phyloP scores from a whole-genome alignment of 345 rosid species.

The Kernera saxatilis region DNA sequence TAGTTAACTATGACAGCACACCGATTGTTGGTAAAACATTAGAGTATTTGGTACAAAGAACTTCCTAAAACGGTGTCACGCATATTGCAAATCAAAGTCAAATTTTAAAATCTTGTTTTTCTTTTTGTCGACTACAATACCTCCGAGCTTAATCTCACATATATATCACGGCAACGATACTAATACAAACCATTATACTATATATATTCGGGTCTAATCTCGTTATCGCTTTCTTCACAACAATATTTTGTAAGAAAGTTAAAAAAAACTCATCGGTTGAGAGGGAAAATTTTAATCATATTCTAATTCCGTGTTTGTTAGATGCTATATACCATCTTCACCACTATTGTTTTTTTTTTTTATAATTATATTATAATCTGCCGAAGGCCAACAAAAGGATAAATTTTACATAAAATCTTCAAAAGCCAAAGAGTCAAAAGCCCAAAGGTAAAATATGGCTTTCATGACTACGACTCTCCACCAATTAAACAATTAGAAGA shows the following conservation, averaged over 20 bases:
- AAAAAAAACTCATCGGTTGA: background rate
- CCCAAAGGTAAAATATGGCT: slow-evolving; percentile 23
- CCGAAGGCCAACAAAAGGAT: slow-evolving; percentile 3
- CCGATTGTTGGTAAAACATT: background rate
- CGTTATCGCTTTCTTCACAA: background rate
- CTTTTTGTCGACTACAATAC: too few species aligned
- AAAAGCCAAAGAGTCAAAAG: slow-evolving; percentile 25
- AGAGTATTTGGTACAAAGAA: background rate
- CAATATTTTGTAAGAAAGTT: background rate
- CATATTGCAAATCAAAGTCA: background rate
- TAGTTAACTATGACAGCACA: background rate
- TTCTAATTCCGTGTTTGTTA: background rate
- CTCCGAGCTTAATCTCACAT: background rate
- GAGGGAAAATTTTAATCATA: background rate
- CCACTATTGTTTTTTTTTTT: too few species aligned
- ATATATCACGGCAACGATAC: background rate
- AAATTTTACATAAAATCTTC: slow-evolving; percentile 12
- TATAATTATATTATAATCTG: background rate
- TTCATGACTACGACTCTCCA: slow-evolving; percentile 26
- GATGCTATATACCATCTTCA: background rate
- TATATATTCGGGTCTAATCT: background rate
- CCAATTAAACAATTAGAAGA: slow-evolving; percentile 19
- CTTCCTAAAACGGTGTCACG: background rate
- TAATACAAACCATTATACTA: background rate
- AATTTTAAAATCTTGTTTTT: background rate